Percentiles rank a stretch among this genome's conserved stretches.
Conservation (phyloP, 345 rosid genomes). For the Camelina sativa region DNA sequence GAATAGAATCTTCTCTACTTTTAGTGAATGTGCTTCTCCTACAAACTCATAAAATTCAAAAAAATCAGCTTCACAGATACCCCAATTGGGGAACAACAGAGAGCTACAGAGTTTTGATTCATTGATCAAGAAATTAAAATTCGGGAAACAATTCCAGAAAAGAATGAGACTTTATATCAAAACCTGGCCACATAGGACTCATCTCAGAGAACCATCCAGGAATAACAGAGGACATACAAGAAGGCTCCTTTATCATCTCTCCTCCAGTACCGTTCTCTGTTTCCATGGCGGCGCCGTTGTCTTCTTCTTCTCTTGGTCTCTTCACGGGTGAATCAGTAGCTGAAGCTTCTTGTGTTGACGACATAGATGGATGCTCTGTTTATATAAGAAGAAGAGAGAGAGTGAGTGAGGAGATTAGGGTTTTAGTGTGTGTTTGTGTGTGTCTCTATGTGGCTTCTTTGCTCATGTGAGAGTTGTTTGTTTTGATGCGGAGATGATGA, state of each 20-base stretch:
- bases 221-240: constrained; percentile 61
- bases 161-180: neutral
- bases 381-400: neutral
- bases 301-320: constrained; percentile 57
- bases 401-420: constrained; percentile 31
- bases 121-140: neutral
- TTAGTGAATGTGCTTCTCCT: constrained; percentile 98
- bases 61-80: constrained; percentile 10
- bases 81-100: neutral
- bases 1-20: constrained; percentile 79
- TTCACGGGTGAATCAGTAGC: constrained; percentile 54
- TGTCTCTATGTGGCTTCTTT: neutral
- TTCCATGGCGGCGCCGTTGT: constrained; percentile 47
- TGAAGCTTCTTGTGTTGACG: constrained; percentile 32
- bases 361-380: constrained; percentile 18
- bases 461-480: constrained; percentile 10
- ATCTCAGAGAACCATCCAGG: constrained; percentile 91
- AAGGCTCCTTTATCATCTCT: constrained; percentile 24
- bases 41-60: constrained; percentile 26
- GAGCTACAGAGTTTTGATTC: neutral
- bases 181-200: constrained; percentile 91
- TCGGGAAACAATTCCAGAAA: neutral
- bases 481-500: neutral
- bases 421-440: constrained; percentile 21
- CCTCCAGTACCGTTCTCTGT: constrained; percentile 41